Base-by-base conservation (phyloP, 2,329 filamentous ascomycete species). In the Fusarium pseudograminearum region DNA sequence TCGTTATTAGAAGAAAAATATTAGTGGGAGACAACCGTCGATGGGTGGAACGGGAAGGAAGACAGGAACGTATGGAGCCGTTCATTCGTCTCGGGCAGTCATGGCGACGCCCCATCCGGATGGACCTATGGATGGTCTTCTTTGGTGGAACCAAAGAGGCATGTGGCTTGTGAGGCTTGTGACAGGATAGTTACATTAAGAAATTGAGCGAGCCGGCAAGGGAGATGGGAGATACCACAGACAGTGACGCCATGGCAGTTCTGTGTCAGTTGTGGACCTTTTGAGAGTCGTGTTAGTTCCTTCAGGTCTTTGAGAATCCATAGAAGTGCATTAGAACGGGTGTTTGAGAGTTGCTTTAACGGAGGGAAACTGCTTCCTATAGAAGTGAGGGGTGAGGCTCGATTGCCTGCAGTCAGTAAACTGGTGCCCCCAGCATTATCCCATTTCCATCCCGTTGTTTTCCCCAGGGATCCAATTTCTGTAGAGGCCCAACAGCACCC, bases 1-100 rank as follows among this genome's bases (percentile, higher is more conserved):
- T 66, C 55, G 34, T 56, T 66, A 28, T 61, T 48, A 57, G 61
- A 65, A 67, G 69, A 69, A 73, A 73, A 74, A 74, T 73, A 72
- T 73, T 73, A 74, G 72, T 71, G 72, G 67, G 67, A 44, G 57
- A 73, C 70, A 72, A 61, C 40, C 60, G 36, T 54, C 33, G 24
- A 38, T n/a, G 30, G 34, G 45, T 40, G 57, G 40, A 48, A 56
- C 50, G 56, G 33, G 33, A 22, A 34, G 46, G 46, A 36, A 50
- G 30, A 24, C 31, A 34, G 30, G 20, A 24, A 36, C 47, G 16
- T 44, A 42, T 16, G 24, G 40, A 41, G 24, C 14, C 24, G 41
- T 22, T 38, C 18, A 54, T 63, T 63, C 45, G 41, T 62, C 57
- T 73, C 51, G 26, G 57, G 28, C 18, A 41, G 61, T 64, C 72